Percentiles rank a stretch among this genome's conserved stretches.
These are phyloP conservation scores for Dichomitus squalens DNA, from an alignment of 1,284 basidiomycete species.

Conservation along the genomic window DNA sequence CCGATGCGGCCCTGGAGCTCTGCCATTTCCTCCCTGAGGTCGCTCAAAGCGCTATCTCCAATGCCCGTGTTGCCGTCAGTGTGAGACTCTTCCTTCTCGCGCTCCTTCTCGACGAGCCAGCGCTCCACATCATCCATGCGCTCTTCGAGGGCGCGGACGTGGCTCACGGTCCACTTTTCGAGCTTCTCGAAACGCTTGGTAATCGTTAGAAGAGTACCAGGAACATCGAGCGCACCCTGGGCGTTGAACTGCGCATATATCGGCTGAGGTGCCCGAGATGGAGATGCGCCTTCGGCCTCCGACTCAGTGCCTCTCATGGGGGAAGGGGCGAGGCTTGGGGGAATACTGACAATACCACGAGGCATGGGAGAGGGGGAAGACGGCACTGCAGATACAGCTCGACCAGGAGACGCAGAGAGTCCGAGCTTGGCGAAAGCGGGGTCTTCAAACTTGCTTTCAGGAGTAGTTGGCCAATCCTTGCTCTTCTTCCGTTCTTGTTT, in stretches of 20 bases:
- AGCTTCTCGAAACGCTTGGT: slow-evolving; percentile 80
- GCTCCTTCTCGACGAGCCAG: slow-evolving; percentile 79
- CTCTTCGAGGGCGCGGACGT: slow-evolving; percentile 80
- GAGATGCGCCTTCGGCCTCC: slow-evolving; percentile 45
- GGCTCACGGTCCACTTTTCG: slow-evolving; percentile 83
- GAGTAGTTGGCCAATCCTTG: slow-evolving; percentile 54
- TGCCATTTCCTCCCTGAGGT: slow-evolving; percentile 65
- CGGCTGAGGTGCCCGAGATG: slow-evolving; percentile 62
- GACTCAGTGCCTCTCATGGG: slow-evolving; percentile 50
- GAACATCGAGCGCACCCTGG: slow-evolving; percentile 70
- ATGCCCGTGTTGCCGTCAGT: slow-evolving; percentile 29
- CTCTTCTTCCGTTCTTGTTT: slow-evolving; percentile 33
- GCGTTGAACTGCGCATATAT: slow-evolving; percentile 73
- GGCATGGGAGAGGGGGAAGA: slow-evolving; percentile 59
- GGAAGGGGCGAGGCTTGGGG: slow-evolving; percentile 61
- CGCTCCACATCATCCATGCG: slow-evolving; percentile 83
- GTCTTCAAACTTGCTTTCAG: slow-evolving; percentile 53
- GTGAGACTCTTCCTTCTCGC: slow-evolving; percentile 34
- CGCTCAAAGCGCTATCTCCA: slow-evolving; percentile 42
- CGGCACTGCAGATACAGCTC: slow-evolving; percentile 49
- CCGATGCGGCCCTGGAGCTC: slow-evolving; percentile 74
- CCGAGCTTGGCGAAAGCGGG: slow-evolving; percentile 59
- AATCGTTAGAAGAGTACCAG: slow-evolving; percentile 67
- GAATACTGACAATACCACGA: slow-evolving; percentile 45
- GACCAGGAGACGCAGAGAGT: slow-evolving; percentile 38